Evolutionary conservation across 495 filamentous ascomycete species (phyloP).

Genomic region (Aspergillus kassunensis): DNA sequence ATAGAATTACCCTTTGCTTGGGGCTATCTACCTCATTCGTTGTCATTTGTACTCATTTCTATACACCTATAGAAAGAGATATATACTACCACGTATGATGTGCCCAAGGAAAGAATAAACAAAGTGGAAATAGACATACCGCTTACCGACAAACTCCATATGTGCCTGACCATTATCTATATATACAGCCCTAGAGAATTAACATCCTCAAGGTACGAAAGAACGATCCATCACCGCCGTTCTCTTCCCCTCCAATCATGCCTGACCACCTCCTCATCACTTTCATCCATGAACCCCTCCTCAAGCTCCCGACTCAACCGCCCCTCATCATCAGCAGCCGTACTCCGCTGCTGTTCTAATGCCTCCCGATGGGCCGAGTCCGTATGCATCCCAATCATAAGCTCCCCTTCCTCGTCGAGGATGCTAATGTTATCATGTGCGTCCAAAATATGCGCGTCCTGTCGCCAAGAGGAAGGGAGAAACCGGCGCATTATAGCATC

Average conservation of each 20-base stretch:
- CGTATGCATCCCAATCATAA: slow-evolving; percentile 57
- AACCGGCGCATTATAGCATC: slow-evolving; percentile 51
- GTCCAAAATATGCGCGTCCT: slow-evolving; percentile 39
- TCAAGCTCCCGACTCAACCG: slow-evolving; percentile 79
- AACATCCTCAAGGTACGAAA: not conserved
- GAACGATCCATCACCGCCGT: not conserved
- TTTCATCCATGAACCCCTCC: slow-evolving; percentile 79
- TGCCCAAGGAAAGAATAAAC: not conserved
- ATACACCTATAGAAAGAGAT: too few relatives aligned
- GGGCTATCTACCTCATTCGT: too few relatives aligned
- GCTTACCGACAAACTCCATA: slow-evolving; percentile 5
- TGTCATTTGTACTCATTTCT: too few relatives aligned
- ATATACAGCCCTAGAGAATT: not conserved
- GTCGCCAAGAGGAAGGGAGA: slow-evolving; percentile 53
- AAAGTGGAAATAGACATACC: slow-evolving; percentile 12
- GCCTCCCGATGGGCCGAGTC: slow-evolving; percentile 47
- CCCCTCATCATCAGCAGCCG: slow-evolving; percentile 38
- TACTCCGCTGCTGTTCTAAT: slow-evolving; percentile 43
- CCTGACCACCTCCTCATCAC: slow-evolving; percentile 53
- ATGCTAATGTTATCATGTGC: slow-evolving; percentile 63
- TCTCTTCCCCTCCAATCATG: not conserved
- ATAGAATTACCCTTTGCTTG: too few relatives aligned
- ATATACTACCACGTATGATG: not conserved
- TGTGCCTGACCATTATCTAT: not conserved
- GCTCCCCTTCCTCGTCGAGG: slow-evolving; percentile 64